A percentile compares a stretch with the other conserved stretches of the same genome.
Evolutionary conservation across 192 early-diverging fungal species (phyloP).

Genomic region (Backusella macrospora): DNA sequence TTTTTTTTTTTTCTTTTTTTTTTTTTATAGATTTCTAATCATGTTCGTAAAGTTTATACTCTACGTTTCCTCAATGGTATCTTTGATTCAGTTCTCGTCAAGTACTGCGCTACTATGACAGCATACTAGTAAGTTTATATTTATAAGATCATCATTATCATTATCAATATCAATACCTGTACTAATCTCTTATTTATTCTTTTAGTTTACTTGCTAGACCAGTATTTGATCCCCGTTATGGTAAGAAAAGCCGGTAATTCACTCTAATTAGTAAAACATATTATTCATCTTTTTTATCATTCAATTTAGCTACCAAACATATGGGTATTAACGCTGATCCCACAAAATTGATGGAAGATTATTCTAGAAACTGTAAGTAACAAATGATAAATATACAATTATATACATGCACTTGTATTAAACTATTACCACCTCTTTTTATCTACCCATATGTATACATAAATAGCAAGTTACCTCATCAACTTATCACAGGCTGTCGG

Average conservation of each 20-base stretch:
- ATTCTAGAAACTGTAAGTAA: conserved; percentile 60
- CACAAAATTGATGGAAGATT: conserved; percentile 63
- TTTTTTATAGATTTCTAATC: conserved; percentile 45
- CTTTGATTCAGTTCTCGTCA: conserved; percentile 65
- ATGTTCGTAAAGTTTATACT: conserved; percentile 61
- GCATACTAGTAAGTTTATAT: conserved; percentile 59
- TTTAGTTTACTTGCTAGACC: conserved; percentile 60
- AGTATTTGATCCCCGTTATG: conserved; percentile 60
- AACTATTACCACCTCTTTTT: too few species aligned
- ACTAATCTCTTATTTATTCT: conserved; percentile 44
- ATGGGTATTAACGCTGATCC: conserved; percentile 58
- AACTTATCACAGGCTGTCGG: conserved; percentile 68
- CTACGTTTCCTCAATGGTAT: conserved; percentile 66
- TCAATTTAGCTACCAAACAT: conserved; percentile 51
- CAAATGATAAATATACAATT: background rate
- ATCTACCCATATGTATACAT: too few species aligned
- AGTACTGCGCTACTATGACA: conserved; percentile 69
- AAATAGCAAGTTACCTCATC: conserved; percentile 60
- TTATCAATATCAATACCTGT: conserved; percentile 55
- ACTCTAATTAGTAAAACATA: background rate
- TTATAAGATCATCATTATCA: background rate
- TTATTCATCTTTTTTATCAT: background rate
- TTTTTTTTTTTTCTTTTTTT: background rate
- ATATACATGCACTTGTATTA: too few species aligned
- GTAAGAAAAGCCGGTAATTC: conserved; percentile 31